A percentile compares a stretch with the other conserved stretches of the same genome.
These are phyloP conservation scores for Ophiocordyceps unilateralis DNA, from an alignment of 2,329 filamentous ascomycete genomes.

Conservation along the genomic window DNA sequence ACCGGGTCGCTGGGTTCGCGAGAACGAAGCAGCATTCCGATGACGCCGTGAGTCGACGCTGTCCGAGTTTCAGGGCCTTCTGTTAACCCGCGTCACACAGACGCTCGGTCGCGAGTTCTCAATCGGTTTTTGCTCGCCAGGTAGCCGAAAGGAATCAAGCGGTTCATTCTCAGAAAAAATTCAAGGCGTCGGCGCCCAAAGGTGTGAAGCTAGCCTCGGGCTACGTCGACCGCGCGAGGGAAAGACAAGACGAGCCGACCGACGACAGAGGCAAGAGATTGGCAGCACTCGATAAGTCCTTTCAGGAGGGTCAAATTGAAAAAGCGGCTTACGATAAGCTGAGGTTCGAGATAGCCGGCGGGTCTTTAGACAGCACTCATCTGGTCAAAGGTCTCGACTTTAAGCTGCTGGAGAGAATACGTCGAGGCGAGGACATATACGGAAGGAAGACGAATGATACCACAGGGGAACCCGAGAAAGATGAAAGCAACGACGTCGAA, in stretches of 20 bases:
- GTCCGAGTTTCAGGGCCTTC: background rate
- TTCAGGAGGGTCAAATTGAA: slow-evolving; percentile 75
- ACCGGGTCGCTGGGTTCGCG: slow-evolving; percentile 53
- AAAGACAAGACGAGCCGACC: slow-evolving; percentile 35
- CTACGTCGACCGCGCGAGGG: slow-evolving; percentile 67
- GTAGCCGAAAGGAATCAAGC: slow-evolving; percentile 53
- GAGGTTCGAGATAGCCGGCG: slow-evolving; percentile 62
- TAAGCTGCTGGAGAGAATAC: slow-evolving; percentile 54
- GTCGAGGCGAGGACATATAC: slow-evolving; percentile 51
- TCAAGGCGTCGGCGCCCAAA: slow-evolving; percentile 65
- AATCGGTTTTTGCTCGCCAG: slow-evolving; percentile 66
- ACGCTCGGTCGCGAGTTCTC: slow-evolving; percentile 39
- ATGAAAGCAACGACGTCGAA: slow-evolving; percentile 31
- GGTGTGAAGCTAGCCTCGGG: slow-evolving; percentile 64
- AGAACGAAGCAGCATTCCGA: slow-evolving; percentile 67
- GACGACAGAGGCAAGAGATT: slow-evolving; percentile 47
- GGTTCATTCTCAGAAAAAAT: slow-evolving; percentile 47
- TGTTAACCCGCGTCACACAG: slow-evolving; percentile 22
- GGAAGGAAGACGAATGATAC: slow-evolving; percentile 17
- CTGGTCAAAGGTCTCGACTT: slow-evolving; percentile 86
- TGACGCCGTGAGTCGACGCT: slow-evolving; percentile 60
- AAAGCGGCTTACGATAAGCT: slow-evolving; percentile 60
- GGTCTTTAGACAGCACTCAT: slow-evolving; percentile 66
- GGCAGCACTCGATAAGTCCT: slow-evolving; percentile 61
- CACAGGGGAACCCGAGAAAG: slow-evolving; percentile 8